Evolutionary conservation across 108 stramenopile species (phyloP), one percentile per base, ranked within the genome.

Genomic region (Discostella stelligeroides): DNA sequence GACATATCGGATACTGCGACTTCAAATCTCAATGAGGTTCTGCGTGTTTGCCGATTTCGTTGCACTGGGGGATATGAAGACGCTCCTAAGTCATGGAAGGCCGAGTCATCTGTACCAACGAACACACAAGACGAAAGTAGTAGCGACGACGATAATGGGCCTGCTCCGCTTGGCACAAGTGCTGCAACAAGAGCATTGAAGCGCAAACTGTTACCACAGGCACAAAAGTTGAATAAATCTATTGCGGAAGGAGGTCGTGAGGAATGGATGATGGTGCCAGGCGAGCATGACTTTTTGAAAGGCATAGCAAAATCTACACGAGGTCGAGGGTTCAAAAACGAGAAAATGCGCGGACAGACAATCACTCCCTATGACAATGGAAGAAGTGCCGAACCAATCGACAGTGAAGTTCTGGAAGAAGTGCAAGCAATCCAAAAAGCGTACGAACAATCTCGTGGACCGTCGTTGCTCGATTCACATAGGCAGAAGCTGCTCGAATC

Each of bases 241-340:
- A 23, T 51, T n/a, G 55, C 53, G 29, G 57, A 76, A 55, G 64
- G 62, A 5, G 85, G 72, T 49, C 63, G 91, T 56, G 94, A 92
- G 65, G 94, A 95, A 71, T 95, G 94, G 94, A 95, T 95, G 94
- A 57, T 91, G 68, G 79, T 81, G 13, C 91, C 94, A 2, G 94
- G 94, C 0, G 84, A 95, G 65, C 88, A 86, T 57, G 90, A 92
- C 61, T 88, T 95, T 65, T 47, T 95, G 42, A 85, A 89, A 30
- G 82, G 82, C 10, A 85, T 95, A 47, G 47, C 55, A 14, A 83
- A 75, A 66, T 73, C 82, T 24, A 55, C 71, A 0, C 80, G 79
- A 51, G 81, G 73, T 42, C 82, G 94, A 34, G 84, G 68, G 24
- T 95, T 95, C 83, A 76, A 82, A 56, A 83, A 82, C 57, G 83